Conservation (phyloP, 192 early-diverging fungal genomes). For the Backusella tuberculispora region DNA sequence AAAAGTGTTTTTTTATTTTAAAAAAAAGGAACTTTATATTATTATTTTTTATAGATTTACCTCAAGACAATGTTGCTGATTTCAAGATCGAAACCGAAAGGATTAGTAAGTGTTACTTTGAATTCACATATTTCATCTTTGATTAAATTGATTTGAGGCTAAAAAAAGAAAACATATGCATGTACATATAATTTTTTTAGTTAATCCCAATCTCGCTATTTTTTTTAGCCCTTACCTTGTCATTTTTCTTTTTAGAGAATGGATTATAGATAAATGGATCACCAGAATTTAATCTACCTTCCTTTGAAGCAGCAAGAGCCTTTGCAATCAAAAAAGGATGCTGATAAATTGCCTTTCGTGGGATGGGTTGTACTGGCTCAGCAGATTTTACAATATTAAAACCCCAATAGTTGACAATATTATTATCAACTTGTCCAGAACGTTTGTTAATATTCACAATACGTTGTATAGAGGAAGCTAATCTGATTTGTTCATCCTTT, state of each 20-base stretch:
- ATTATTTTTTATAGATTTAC: conserved; percentile 28
- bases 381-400: conserved; percentile 57
- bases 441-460: conserved; percentile 59
- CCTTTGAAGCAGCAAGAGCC: conserved; percentile 35
- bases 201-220: no score
- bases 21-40: background rate
- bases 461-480: conserved; percentile 58
- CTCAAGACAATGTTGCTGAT: conserved; percentile 66
- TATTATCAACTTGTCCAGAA: conserved; percentile 45
- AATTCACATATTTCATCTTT: conserved; percentile 72
- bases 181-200: no score
- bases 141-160: conserved; percentile 55
- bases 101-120: conserved; percentile 73
- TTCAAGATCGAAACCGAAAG: conserved; percentile 81
- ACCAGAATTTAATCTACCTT: conserved; percentile 2
- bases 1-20: no score
- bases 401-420: conserved; percentile 57
- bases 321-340: conserved; percentile 47
- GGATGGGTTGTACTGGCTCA: conserved; percentile 53
- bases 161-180: background rate
- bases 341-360: conserved; percentile 61
- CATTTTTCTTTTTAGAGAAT: conserved; percentile 61
- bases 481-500: conserved; percentile 66
- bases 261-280: conserved; percentile 86
- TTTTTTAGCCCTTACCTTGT: conserved; percentile 26